A percentile compares a stretch with the other conserved stretches of the same genome.
Evolutionary conservation across 441 rosid genomes (phyloP).

Genomic region (Adansonia grandidieri): DNA sequence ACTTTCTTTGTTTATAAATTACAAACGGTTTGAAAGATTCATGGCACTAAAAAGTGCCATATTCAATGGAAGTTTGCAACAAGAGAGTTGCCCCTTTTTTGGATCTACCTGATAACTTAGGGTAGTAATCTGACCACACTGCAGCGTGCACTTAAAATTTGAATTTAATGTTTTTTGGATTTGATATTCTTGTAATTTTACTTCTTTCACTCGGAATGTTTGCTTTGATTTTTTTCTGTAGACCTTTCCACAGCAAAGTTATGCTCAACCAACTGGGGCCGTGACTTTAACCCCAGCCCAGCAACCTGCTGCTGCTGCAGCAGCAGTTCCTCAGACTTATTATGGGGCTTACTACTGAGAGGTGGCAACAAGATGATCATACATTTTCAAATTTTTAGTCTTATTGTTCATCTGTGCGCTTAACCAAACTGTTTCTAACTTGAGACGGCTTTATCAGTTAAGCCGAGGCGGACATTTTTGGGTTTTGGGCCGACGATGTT

Average conservation of each 20-base stretch:
- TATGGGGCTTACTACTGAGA: slow-evolving; percentile 74
- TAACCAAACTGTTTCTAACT: not conserved
- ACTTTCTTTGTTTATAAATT: not conserved
- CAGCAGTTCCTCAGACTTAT: slow-evolving; percentile 71
- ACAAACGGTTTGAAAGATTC: not conserved
- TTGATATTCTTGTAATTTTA: slow-evolving; percentile 2
- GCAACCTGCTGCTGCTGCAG: slow-evolving; percentile 57
- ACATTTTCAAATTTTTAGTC: not conserved
- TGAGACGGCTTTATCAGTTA: not conserved
- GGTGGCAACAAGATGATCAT: slow-evolving; percentile 1
- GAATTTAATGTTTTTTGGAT: not conserved
- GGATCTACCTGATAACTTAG: not conserved
- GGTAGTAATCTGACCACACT: not conserved
- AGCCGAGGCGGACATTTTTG: not conserved
- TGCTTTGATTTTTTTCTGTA: slow-evolving; percentile 26
- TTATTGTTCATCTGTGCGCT: not conserved
- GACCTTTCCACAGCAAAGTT: slow-evolving; percentile 74
- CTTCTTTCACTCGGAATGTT: too few relatives aligned
- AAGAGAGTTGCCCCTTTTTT: not conserved
- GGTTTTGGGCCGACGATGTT: not conserved
- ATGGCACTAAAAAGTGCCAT: not conserved
- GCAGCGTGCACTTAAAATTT: not conserved
- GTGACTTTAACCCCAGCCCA: slow-evolving; percentile 63
- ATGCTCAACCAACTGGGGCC: slow-evolving; percentile 67
- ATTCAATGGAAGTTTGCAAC: not conserved